A percentile compares a stretch with the other conserved stretches of the same genome.
Evolutionary conservation across 148 eudicot species (phyloP).

Genomic region (Cornus suecica): DNA sequence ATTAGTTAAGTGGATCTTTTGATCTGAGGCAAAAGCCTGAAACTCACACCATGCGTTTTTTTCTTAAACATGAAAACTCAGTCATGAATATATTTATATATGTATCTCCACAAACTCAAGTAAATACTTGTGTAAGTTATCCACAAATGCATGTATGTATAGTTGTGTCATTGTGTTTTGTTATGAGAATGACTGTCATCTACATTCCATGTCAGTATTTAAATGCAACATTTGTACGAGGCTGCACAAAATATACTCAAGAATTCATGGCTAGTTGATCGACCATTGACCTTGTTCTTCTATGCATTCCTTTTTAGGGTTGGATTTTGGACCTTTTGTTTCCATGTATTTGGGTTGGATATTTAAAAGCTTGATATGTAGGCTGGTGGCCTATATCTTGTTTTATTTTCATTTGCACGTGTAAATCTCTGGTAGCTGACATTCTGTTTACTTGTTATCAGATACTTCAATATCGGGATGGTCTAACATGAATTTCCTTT

Average conservation of each 20-base stretch:
- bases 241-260: neutral
- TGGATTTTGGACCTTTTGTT: too few species aligned
- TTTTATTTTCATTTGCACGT: neutral
- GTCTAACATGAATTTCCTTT: neutral
- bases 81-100: neutral
- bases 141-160: neutral
- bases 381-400: neutral
- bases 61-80: neutral
- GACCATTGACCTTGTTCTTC: neutral
- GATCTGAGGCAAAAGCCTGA: too few species aligned
- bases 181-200: neutral
- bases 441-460: neutral
- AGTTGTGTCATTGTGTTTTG: neutral
- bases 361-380: neutral
- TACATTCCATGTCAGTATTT: neutral
- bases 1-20: too few species aligned
- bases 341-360: too few species aligned
- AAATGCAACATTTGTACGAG: neutral
- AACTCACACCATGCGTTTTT: neutral
- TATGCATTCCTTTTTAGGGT: neutral
- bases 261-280: neutral
- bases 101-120: neutral
- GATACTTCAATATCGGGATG: neutral
- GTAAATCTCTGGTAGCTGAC: neutral
- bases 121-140: neutral